Base-by-base conservation (phyloP, 2,329 filamentous ascomycete genomes). In the Calonectria leucothoes region DNA sequence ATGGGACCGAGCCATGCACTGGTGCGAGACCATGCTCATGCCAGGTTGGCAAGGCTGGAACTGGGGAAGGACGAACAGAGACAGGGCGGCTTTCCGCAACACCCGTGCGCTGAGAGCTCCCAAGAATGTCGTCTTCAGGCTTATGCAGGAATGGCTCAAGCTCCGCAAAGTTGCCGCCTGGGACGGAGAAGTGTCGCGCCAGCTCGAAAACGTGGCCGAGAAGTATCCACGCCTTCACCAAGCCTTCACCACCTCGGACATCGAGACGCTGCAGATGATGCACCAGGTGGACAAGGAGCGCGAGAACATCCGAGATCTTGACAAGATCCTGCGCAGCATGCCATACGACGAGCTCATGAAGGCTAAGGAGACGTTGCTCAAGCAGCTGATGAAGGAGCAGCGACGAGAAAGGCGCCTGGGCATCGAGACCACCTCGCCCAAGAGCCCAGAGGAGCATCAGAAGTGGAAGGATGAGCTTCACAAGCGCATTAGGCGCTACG, bases 1-100 rank as follows among this genome's bases (percentile, higher is more conserved):
- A 57, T 89, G 90, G 78, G 84, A 91, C 61, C 88, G 93, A 25
- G 95, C 95, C 45, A 98, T 97, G 84, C 82, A 86, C 27, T 85
- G 93, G 66, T 96, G 94, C 81, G 96, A 98, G 85, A 85, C 88
- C 31, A 91, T 91, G 73, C 92, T 98, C 69, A 97, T 98, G 90
- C 89, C 90, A 1, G 88, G 90, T 39, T 98, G 95, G 90, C 90
- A 90, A 14, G 95, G 95, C 29, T 98, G 95, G 94, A 77, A 73
- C 17, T 76, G 79, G 23, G 37, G 75, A 7, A 71, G 78, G 49
- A 68, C 52, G 7, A 69, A 69, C 66, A 72, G 69, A 33, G 85
- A 87, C 64, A 75, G 84, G 59, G 86, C 86, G 31, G 82, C 85
- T 29, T 76, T 83, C 57, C 85, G 84, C 51, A 79, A 82, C 59